These are phyloP conservation scores for Saccharomycopsis synnaedendra DNA, from an alignment of 805 yeast species.

Conservation along the genomic window DNA sequence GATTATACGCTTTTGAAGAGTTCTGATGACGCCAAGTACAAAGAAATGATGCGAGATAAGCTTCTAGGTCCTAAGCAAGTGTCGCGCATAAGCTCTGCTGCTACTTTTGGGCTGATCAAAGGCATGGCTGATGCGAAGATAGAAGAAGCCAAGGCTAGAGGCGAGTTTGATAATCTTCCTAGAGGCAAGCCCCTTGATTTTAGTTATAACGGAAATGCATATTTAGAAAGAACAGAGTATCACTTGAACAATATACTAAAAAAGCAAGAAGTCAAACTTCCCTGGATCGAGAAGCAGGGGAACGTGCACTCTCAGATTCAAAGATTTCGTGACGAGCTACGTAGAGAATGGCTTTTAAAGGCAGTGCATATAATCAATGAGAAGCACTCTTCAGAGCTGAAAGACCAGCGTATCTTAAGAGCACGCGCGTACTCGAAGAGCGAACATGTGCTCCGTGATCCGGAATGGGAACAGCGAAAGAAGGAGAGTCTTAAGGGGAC, in stretches of 20 bases:
- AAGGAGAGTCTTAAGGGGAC: conserved; percentile 23
- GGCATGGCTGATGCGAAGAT: conserved; percentile 68
- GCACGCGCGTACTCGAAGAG: conserved; percentile 4
- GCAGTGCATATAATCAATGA: conserved; percentile 24
- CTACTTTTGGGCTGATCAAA: conserved; percentile 29
- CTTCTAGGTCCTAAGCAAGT: conserved; percentile 47
- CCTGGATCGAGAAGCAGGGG: conserved; percentile 79
- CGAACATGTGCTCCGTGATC: conserved; percentile 4
- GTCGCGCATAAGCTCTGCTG: conserved; percentile 45
- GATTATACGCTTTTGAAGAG: conserved; percentile 48
- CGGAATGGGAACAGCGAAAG: conserved; percentile 29
- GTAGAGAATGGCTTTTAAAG: conserved; percentile 27
- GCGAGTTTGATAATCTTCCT: conserved; percentile 46
- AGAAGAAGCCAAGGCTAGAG: conserved; percentile 61
- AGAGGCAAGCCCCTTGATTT: conserved; percentile 51
- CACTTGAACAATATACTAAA: conserved; percentile 68
- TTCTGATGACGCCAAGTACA: conserved; percentile 33
- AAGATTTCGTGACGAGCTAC: conserved; percentile 35
- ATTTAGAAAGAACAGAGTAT: conserved; percentile 58
- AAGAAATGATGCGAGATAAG: conserved; percentile 51
- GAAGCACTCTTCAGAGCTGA: neutral
- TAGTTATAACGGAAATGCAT: conserved; percentile 37
- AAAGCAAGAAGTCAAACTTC: conserved; percentile 72
- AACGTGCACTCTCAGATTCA: conserved; percentile 38
- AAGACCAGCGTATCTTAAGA: conserved; percentile 17